A percentile compares a stretch with the other conserved stretches of the same genome.
Conservation (phyloP, 1,284 basidiomycete species). For the Pseudozyma sp. region DNA sequence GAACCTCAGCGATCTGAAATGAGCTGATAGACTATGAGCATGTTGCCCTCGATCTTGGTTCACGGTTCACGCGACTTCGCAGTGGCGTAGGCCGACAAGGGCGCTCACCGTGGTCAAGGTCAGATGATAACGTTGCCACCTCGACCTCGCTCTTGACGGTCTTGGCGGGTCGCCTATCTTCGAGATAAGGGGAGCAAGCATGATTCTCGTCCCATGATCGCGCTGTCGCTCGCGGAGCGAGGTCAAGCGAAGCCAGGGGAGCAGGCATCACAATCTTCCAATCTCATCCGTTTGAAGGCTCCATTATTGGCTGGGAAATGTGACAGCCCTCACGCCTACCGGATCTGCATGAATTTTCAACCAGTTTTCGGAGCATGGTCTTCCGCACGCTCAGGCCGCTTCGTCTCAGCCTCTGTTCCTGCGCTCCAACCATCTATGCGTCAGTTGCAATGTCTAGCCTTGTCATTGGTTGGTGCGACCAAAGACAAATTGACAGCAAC, state of each 20-base stretch:
- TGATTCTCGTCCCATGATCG: not conserved
- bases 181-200: constrained; percentile 5
- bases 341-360: not conserved
- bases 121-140: constrained; percentile 9
- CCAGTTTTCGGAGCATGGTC: not conserved
- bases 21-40: too few species aligned
- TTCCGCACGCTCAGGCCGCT: not conserved
- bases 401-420: not conserved
- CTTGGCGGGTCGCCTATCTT: constrained; percentile 5
- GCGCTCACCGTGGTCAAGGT: not conserved
- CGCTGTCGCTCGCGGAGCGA: not conserved
- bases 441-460: too few species aligned
- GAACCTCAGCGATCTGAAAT: not conserved
- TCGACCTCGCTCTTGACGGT: constrained; percentile 20
- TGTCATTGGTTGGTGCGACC: too few species aligned
- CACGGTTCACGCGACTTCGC: too few species aligned
- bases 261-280: not conserved
- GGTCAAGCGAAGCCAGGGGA: not conserved
- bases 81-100: too few species aligned
- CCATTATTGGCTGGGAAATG: too few species aligned
- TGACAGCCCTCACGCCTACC: not conserved
- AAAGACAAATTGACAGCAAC: too few species aligned
- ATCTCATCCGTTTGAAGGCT: too few species aligned
- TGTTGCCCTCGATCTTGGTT: too few species aligned
- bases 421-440: not conserved